Percentiles rank a stretch among this genome's conserved stretches.
Conservation (phyloP, 768 basidiomycete genomes). For the Mycena sanguinolenta region DNA sequence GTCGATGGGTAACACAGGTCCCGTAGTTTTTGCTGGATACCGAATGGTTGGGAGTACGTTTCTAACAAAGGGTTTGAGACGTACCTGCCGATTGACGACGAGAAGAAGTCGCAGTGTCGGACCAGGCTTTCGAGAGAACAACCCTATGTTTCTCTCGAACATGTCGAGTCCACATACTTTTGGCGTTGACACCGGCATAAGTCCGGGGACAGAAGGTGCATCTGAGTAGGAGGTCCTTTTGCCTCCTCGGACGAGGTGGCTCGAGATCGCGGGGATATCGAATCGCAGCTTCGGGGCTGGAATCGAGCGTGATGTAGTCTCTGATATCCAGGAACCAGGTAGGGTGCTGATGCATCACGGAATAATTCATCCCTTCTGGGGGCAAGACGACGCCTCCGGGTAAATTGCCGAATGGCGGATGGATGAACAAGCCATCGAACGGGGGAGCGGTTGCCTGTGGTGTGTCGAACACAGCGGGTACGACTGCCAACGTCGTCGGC, state of each 20-base stretch:
- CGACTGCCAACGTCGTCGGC: constrained; percentile 7
- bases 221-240: constrained; percentile 49
- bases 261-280: constrained; percentile 67
- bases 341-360: constrained; percentile 61
- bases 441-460: constrained; percentile 32
- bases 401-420: constrained; percentile 33
- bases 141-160: constrained; percentile 74
- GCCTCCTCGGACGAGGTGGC: constrained; percentile 62
- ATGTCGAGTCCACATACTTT: constrained; percentile 74
- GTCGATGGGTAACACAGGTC: constrained; percentile 6
- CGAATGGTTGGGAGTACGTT: not conserved
- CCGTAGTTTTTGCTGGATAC: constrained; percentile 18
- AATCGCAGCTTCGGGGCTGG: constrained; percentile 53
- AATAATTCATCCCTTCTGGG: constrained; percentile 64
- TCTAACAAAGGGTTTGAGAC: not conserved
- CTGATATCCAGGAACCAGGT: constrained; percentile 67
- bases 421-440: constrained; percentile 35
- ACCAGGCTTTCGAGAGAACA: constrained; percentile 64
- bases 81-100: constrained; percentile 25
- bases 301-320: constrained; percentile 56
- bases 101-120: constrained; percentile 33
- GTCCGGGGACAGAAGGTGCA: constrained; percentile 71
- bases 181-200: constrained; percentile 71
- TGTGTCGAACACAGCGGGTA: constrained; percentile 27
- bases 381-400: constrained; percentile 38